Base-by-base conservation (phyloP, 1,284 basidiomycete species). In the Papiliotrema terrestris region DNA sequence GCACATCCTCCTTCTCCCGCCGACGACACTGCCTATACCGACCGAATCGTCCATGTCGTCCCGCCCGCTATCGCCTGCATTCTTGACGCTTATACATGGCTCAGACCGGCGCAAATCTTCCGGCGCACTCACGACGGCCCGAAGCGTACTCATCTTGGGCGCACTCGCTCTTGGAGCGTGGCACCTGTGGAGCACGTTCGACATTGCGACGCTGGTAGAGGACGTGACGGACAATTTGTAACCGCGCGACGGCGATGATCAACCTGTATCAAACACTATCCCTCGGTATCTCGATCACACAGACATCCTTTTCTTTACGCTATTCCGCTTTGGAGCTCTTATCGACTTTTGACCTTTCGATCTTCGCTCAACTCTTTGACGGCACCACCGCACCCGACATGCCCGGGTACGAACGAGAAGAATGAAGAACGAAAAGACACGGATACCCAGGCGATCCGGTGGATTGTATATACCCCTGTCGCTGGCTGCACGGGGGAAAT, bases 1-100 rank as follows among this genome's bases (percentile, higher is more conserved):
- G n/a, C 54, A 51, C 22, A 58, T 64, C 49, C 45, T 62, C 20
- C 62, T 66, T 32, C 59, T 62, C 29, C 47, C 50, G 35, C 60
- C 64, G 11, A 38, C 58, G 3, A 56, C 49, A 11, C 37, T 57
- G 9, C 44, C 54, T 13, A 49, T 57, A 17, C 46, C 49, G 11
- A 22, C 36, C 9, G n/a, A 39, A 25, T 55, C 43, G 25, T 38
- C 26, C 13, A 29, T 39, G 19, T 44, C 42, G 22, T 19, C 35
- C 14, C 20, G 52, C 41, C 32, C 45, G 9, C 35, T 53, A 44
- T 53, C 44, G 1, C 52, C 45, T 3, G 45, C 45, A 9, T 53
- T 48, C 32, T 8, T 26, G 3, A 9, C 35, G 8, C 9, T 48
- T 17, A 39, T 48, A 11, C 29, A 32, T 32, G 29, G 29, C 29